A percentile compares a stretch with the other conserved stretches of the same genome.
These are phyloP conservation scores for Monilinia laxa DNA, from an alignment of 2,329 filamentous ascomycete species.

Conservation along the genomic window DNA sequence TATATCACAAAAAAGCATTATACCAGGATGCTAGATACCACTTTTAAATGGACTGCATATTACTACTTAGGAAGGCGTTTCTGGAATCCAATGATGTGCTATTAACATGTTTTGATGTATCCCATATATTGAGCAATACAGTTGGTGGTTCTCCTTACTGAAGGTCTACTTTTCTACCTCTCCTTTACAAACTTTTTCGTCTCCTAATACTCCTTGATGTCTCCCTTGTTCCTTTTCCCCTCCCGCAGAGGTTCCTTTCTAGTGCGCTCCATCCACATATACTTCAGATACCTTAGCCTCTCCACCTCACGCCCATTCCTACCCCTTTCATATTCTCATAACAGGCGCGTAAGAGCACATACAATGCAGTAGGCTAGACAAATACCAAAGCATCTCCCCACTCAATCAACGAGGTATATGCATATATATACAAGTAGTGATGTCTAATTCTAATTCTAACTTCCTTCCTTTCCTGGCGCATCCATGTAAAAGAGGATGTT, in stretches of 20 bases:
- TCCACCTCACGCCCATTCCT: neutral
- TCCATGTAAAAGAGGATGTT: neutral
- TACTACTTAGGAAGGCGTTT: conserved; percentile 24
- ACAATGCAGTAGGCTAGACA: neutral
- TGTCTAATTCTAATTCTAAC: neutral
- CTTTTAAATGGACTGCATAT: conserved; percentile 22
- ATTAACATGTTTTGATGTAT: conserved; percentile 10
- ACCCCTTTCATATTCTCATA: neutral
- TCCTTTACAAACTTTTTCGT: neutral
- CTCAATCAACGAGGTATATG: neutral
- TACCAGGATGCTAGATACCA: conserved; percentile 23
- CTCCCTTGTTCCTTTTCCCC: neutral
- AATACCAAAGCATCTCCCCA: neutral
- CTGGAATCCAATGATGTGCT: conserved; percentile 21
- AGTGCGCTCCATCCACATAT: neutral
- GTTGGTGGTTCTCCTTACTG: neutral
- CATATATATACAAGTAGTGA: neutral
- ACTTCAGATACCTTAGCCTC: neutral
- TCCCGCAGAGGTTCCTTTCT: neutral
- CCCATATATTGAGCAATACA: neutral
- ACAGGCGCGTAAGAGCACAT: neutral
- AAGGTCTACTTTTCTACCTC: neutral
- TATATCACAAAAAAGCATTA: conserved; percentile 22
- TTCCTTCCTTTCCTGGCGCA: neutral
- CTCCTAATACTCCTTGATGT: too few species aligned